Conservation (phyloP, 179 eudicot species). For the Beta macrorhiza region DNA sequence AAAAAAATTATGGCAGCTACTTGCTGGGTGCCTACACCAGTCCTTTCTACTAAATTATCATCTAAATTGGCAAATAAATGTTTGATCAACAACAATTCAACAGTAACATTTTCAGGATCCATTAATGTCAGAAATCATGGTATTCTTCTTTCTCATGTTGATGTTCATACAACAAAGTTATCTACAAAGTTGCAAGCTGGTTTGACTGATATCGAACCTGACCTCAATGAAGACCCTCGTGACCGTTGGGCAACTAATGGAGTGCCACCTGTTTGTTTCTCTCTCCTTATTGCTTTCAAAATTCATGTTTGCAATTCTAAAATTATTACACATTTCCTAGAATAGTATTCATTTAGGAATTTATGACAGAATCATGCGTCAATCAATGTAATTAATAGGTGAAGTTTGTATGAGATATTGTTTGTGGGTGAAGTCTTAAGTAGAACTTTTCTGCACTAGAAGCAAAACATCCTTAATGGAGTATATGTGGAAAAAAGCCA, state of each 20-base stretch:
- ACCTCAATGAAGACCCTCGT: slow-evolving; percentile 70
- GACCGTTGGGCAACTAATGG: slow-evolving; percentile 77
- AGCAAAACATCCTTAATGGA: too few species aligned
- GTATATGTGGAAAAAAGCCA: too few species aligned
- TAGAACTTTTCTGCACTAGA: too few species aligned
- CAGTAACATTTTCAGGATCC: slow-evolving; percentile 4
- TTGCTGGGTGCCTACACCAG: slow-evolving; percentile 10
- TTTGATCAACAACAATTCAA: slow-evolving; percentile 15
- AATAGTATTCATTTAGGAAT: too few species aligned
- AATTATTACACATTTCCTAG: too few species aligned
- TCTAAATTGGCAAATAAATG: slow-evolving; percentile 35
- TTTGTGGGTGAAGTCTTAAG: too few species aligned
- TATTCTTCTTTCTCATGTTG: not conserved
- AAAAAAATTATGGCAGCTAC: slow-evolving; percentile 9
- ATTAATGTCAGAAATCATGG: not conserved
- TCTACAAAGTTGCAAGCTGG: slow-evolving; percentile 56
- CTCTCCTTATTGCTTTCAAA: not conserved
- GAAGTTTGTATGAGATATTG: too few species aligned
- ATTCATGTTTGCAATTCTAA: too few species aligned
- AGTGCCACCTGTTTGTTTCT: slow-evolving; percentile 43
- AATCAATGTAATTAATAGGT: too few species aligned
- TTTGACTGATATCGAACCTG: slow-evolving; percentile 72
- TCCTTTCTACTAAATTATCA: slow-evolving; percentile 35
- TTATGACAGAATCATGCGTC: too few species aligned
- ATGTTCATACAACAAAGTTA: slow-evolving; percentile 17